Evolutionary conservation across 2,329 filamentous ascomycete genomes (phyloP).

Genomic region (Fusarium sp.): DNA sequence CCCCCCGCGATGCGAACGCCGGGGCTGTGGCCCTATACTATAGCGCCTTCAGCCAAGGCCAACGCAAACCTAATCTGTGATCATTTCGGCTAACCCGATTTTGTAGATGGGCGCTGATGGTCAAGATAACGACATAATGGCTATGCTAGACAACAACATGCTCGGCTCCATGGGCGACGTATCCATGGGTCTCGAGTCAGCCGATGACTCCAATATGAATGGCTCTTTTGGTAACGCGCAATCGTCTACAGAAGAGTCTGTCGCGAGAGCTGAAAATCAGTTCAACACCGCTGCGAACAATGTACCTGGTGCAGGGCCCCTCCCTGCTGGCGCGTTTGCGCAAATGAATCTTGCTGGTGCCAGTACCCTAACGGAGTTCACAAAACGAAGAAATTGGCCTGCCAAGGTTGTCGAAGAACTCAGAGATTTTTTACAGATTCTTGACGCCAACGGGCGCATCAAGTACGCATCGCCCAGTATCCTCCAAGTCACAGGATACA

Average conservation of each 20-base stretch:
- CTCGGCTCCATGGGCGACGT: constrained; percentile 57
- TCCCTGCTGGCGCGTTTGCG: constrained; percentile 57
- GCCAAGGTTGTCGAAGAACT: constrained; percentile 91
- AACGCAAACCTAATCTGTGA: constrained; percentile 37
- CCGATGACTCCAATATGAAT: constrained; percentile 48
- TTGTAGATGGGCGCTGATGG: constrained; percentile 47
- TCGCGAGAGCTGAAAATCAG: constrained; percentile 53
- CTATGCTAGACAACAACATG: constrained; percentile 59
- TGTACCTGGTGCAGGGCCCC: constrained; percentile 59
- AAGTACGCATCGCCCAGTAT: constrained; percentile 88
- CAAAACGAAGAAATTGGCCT: constrained; percentile 80
- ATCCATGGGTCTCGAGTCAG: constrained; percentile 60
- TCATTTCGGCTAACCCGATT: constrained; percentile 40
- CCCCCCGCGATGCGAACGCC: constrained; percentile 26
- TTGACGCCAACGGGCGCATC: constrained; percentile 86
- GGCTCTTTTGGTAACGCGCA: constrained; percentile 43
- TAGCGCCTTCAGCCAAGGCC: constrained; percentile 26
- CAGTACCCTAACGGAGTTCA: constrained; percentile 69
- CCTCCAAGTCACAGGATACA: constrained; percentile 80
- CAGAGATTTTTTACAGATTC: constrained; percentile 87
- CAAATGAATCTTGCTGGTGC: constrained; percentile 53
- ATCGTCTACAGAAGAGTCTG: constrained; percentile 49
- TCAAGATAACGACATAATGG: constrained; percentile 58
- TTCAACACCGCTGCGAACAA: constrained; percentile 55
- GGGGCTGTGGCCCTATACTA: constrained; percentile 34